Evolutionary conservation across 2,329 filamentous ascomycete genomes (phyloP).

Genomic region (Sporothrix inflata): DNA sequence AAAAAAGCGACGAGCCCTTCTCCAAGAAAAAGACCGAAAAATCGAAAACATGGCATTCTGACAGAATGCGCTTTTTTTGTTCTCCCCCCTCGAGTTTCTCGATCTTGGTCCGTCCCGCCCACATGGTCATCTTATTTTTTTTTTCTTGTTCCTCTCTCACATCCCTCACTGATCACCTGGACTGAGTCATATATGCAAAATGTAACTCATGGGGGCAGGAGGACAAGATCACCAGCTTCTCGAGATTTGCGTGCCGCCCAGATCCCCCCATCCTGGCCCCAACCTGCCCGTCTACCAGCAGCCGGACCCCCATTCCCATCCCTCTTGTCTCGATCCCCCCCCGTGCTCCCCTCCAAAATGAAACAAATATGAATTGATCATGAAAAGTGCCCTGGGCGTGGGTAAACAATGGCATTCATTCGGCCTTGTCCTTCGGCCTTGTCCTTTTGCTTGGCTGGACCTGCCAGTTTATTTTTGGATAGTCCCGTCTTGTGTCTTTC

Average conservation of each 20-base stretch:
- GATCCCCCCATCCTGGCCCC: neutral
- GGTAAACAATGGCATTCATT: neutral
- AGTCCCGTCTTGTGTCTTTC: neutral
- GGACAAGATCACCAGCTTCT: slow-evolving; percentile 12
- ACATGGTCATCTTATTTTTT: neutral
- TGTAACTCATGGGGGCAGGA: neutral
- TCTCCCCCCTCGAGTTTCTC: neutral
- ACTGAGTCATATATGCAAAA: slow-evolving; percentile 19
- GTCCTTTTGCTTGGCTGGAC: slow-evolving; percentile 1
- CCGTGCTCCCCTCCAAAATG: neutral
- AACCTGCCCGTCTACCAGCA: neutral
- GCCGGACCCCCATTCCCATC: slow-evolving; percentile 4
- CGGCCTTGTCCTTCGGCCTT: slow-evolving; percentile 3
- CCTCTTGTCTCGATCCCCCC: neutral
- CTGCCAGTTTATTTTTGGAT: neutral
- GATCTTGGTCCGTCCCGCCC: slow-evolving; percentile 1
- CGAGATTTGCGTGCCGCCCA: neutral
- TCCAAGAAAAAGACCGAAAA: neutral
- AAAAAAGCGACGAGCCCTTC: neutral
- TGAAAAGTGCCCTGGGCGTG: neutral
- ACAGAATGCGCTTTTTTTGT: slow-evolving; percentile 21
- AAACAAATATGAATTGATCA: slow-evolving; percentile 25
- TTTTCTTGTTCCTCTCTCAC: neutral
- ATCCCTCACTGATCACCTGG: slow-evolving; percentile 1
- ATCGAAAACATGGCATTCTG: slow-evolving; percentile 22